phyloP scores from a whole-genome alignment of 2,329 filamentous ascomycete species.

The Trichoderma simmonsii region DNA sequence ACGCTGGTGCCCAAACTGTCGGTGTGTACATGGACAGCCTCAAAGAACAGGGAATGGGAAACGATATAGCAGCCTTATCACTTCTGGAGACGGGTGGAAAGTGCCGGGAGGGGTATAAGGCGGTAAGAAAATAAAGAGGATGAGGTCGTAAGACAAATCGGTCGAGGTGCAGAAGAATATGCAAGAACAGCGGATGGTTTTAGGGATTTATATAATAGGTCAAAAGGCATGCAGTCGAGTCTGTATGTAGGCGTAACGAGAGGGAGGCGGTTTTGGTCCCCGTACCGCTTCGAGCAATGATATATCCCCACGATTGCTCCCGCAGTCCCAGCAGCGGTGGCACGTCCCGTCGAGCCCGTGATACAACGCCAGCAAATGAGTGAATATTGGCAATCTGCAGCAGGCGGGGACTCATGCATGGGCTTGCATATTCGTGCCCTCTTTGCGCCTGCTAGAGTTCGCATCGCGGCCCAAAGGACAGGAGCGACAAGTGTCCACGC shows the following conservation, averaged over 20 bases:
- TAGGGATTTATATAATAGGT: neutral
- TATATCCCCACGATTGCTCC: neutral
- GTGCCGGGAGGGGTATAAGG: slow-evolving; percentile 11
- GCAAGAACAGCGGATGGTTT: neutral
- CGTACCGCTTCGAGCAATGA: neutral
- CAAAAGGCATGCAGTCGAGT: neutral
- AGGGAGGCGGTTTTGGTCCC: neutral
- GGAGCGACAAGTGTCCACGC: slow-evolving; percentile 17
- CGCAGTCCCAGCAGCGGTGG: neutral
- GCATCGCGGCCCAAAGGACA: slow-evolving; percentile 17
- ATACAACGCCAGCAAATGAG: slow-evolving; percentile 9
- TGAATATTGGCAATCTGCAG: slow-evolving; percentile 12
- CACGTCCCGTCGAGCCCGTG: neutral
- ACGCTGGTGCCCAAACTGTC: slow-evolving; percentile 8
- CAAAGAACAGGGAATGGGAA: neutral
- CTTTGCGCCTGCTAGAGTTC: slow-evolving; percentile 10
- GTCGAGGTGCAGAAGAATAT: slow-evolving; percentile 7
- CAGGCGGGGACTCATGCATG: slow-evolving; percentile 1
- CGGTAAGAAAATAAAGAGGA: slow-evolving; percentile 17
- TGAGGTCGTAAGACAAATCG: neutral
- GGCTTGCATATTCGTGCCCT: slow-evolving; percentile 6
- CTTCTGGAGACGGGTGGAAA: neutral
- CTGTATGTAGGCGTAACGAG: neutral
- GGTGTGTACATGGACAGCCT: slow-evolving; percentile 12
- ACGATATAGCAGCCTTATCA: slow-evolving; percentile 3